Percentiles rank a stretch among this genome's conserved stretches.
Conservation (phyloP, 495 filamentous ascomycete species). For the Penicillium cinerascens region DNA sequence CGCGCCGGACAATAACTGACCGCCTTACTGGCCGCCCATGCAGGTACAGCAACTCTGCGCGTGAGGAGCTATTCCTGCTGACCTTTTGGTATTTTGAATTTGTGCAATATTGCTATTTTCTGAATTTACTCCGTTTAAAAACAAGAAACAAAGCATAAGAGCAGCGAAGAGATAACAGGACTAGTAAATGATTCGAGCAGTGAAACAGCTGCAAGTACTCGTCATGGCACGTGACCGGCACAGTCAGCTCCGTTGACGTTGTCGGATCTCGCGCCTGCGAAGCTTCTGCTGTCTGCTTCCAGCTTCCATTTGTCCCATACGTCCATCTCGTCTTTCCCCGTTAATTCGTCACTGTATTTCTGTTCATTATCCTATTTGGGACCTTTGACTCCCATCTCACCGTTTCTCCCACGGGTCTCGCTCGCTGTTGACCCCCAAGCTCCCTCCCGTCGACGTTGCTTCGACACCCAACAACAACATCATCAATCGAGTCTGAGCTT, state of each 20-base stretch:
- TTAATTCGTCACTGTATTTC: constrained; percentile 16
- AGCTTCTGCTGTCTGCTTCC: constrained; percentile 38
- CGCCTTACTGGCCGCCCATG: not conserved
- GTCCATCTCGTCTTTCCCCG: constrained; percentile 23
- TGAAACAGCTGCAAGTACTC: not conserved
- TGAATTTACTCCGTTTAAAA: not conserved
- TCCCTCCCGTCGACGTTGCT: constrained; percentile 38
- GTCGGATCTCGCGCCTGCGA: constrained; percentile 32
- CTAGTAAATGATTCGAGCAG: not conserved
- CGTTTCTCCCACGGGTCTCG: constrained; percentile 18
- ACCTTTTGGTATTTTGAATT: not conserved
- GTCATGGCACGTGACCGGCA: constrained; percentile 24
- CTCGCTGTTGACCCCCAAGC: constrained; percentile 26
- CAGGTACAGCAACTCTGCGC: not conserved
- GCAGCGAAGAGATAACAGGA: not conserved
- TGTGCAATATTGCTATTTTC: not conserved
- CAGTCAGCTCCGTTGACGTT: constrained; percentile 43
- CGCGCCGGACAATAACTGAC: not conserved
- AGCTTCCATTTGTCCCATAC: constrained; percentile 24
- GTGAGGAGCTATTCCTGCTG: constrained; percentile 8
- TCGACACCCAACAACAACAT: constrained; percentile 33
- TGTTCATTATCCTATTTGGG: constrained; percentile 13
- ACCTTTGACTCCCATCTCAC: constrained; percentile 5
- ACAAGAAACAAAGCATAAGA: not conserved
- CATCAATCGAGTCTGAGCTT: constrained; percentile 11